These are phyloP conservation scores for Carex sylvatica DNA, from an alignment of 202 grass and related monocot genomes.

Conservation along the genomic window DNA sequence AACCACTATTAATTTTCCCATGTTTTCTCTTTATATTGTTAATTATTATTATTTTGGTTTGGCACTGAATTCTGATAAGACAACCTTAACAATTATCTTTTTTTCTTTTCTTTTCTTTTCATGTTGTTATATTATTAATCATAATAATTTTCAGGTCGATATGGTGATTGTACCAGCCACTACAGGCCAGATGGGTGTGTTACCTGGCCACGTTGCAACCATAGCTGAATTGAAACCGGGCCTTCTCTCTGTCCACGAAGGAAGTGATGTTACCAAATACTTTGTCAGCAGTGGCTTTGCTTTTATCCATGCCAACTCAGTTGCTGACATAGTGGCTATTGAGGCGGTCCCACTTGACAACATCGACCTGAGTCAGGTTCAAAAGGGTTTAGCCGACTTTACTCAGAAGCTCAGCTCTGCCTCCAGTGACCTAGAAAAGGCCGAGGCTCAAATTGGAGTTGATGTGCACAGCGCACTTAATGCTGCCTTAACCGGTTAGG, in stretches of 20 bases:
- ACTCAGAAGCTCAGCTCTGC: conserved; percentile 72
- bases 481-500: conserved; percentile 61
- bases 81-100: too few relatives aligned
- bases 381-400: conserved; percentile 74
- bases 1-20: neutral
- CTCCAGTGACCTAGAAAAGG: conserved; percentile 78
- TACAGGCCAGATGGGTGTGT: conserved; percentile 80
- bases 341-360: conserved; percentile 72
- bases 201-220: conserved; percentile 74
- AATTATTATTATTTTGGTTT: too few relatives aligned
- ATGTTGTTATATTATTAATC: neutral
- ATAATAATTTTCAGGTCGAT: conserved; percentile 54
- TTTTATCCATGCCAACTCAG: conserved; percentile 84
- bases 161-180: conserved; percentile 84
- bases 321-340: conserved; percentile 78
- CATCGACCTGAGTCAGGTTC: conserved; percentile 61
- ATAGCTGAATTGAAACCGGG: conserved; percentile 81
- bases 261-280: conserved; percentile 70
- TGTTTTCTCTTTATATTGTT: neutral
- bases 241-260: conserved; percentile 75
- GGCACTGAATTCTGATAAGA: neutral
- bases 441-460: conserved; percentile 78
- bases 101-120: too few relatives aligned
- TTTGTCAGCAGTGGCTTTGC: conserved; percentile 87
- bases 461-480: conserved; percentile 91